Evolutionary conservation across 345 rosid genomes (phyloP), one percentile per base, ranked within the genome.

Genomic region (Bruguiera parviflora): DNA sequence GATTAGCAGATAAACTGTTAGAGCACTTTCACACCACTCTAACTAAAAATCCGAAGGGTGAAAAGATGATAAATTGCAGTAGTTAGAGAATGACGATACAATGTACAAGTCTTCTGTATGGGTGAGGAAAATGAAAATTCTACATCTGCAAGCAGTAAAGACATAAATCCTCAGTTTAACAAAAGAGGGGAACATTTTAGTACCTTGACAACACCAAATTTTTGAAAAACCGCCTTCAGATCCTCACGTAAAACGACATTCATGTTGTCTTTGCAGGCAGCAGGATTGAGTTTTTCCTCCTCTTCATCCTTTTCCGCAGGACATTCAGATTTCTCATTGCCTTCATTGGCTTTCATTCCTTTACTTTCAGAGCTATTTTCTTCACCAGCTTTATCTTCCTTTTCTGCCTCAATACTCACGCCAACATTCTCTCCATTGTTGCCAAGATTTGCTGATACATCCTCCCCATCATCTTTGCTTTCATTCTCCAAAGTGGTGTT

Each of bases 191-290:
- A 71, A 8, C 65, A 55, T 39, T 5, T 46, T 15, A 37, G 63
- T 83, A 94, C 99, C 98, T 88, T 92, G 56, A 95, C 89, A 77
- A 73, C 84, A 70, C 98, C 99, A 61, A 87, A 92, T 71, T 82
- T 90, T 43, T 76, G 74, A 62, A 90, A 88, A 56, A 86, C 71
- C 16, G 75, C 84, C 85, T 90, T 95, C 77, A 95, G 83, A 87
- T 95, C 99, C 79, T 95, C 98, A 1, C 97, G 97, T 74, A 87
- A 28, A 28, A 95, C 93, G 77, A 92, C 90, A 74, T 95, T 83
- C 77, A 72, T 81, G 53, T 83, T 78, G 63, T 90, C 74, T 65
- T 82, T 84, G 68, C 81, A 84, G 65, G 75, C 74, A 58, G 81
- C 81, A 68, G 84, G 66, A 33, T 81, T 77, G 39, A 83, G 67